These are phyloP conservation scores for Hymenoscyphus repandus DNA, from an alignment of 2,329 filamentous ascomycete genomes.

Conservation along the genomic window DNA sequence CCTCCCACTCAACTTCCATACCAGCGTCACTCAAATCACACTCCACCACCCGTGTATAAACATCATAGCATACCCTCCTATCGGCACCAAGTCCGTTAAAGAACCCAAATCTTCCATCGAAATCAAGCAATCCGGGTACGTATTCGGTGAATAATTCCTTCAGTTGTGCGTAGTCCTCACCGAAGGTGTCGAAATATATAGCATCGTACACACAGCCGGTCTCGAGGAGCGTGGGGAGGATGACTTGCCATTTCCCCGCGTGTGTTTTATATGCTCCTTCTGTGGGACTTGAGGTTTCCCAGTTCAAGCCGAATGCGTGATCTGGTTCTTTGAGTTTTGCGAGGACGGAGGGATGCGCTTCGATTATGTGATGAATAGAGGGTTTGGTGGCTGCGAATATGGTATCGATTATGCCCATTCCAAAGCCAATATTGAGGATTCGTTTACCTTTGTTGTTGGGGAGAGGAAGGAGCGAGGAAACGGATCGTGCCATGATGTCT, in stretches of 20 bases:
- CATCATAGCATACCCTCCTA: conserved; percentile 88
- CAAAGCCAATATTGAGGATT: conserved; percentile 82
- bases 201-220: conserved; percentile 71
- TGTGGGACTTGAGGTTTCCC: conserved; percentile 50
- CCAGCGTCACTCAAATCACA: conserved; percentile 86
- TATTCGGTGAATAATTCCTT: conserved; percentile 84
- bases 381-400: conserved; percentile 68
- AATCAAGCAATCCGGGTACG: conserved; percentile 72
- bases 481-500: conserved; percentile 76
- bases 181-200: conserved; percentile 98
- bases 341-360: conserved; percentile 76
- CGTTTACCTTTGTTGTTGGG: conserved; percentile 49
- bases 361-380: conserved; percentile 73
- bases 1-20: conserved; percentile 82
- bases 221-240: conserved; percentile 63
- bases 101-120: conserved; percentile 73
- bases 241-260: conserved; percentile 74
- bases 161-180: conserved; percentile 84
- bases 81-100: conserved; percentile 92
- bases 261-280: conserved; percentile 63
- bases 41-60: conserved; percentile 88
- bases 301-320: conserved; percentile 45
- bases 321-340: conserved; percentile 45
- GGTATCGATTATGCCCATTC: conserved; percentile 82
- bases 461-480: conserved; percentile 55